A percentile compares a stretch with the other conserved stretches of the same genome.
phyloP scores from a whole-genome alignment of 345 rosid species.

The Luvunga scandens region DNA sequence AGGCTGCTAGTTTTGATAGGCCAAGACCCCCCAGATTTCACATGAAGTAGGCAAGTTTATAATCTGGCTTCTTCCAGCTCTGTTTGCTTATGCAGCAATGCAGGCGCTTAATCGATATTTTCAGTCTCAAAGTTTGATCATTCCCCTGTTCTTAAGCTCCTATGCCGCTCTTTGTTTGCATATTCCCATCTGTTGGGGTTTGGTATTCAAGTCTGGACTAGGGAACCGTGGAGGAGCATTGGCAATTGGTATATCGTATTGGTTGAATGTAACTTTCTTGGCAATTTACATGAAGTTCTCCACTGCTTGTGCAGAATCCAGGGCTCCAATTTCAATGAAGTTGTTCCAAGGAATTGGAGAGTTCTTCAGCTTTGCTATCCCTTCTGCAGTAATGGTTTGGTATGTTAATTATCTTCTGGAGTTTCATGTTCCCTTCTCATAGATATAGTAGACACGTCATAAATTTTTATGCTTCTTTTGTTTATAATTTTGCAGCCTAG shows the following conservation, averaged over 20 bases:
- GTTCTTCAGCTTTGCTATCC: constrained; percentile 69
- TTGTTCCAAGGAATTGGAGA: constrained; percentile 45
- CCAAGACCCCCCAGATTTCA: constrained; percentile 66
- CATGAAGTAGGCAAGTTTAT: constrained; percentile 52
- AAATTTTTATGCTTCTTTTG: neutral
- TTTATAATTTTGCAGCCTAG: constrained; percentile 50
- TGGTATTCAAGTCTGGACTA: constrained; percentile 52
- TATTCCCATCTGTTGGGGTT: constrained; percentile 56
- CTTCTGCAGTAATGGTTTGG: constrained; percentile 79
- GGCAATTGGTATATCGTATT: constrained; percentile 45
- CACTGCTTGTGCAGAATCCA: constrained; percentile 43
- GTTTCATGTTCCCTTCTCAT: neutral
- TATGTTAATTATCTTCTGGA: constrained; percentile 17
- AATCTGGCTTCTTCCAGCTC: constrained; percentile 57
- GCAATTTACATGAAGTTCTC: constrained; percentile 47
- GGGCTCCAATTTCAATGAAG: constrained; percentile 41
- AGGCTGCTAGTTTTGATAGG: constrained; percentile 45
- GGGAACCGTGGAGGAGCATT: constrained; percentile 53
- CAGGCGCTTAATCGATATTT: constrained; percentile 59
- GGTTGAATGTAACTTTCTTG: constrained; percentile 52
- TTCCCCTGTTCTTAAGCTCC: constrained; percentile 56
- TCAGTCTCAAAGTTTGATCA: constrained; percentile 57
- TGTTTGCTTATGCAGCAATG: constrained; percentile 51
- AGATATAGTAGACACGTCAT: neutral
- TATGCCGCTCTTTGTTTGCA: constrained; percentile 39